These are phyloP conservation scores for Phoma sp. DNA, from an alignment of 2,329 filamentous ascomycete species.

Conservation along the genomic window DNA sequence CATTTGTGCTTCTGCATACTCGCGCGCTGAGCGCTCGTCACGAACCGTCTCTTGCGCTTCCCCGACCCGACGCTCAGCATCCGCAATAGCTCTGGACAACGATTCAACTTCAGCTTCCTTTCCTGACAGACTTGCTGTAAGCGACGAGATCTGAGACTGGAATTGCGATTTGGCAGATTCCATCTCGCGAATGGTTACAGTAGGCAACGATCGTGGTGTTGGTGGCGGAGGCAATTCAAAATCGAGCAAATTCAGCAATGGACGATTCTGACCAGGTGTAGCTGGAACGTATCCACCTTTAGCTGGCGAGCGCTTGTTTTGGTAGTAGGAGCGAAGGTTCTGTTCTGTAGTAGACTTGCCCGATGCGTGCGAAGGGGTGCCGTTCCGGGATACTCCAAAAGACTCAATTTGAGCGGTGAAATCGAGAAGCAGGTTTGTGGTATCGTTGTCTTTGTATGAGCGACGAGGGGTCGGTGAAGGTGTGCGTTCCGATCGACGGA, in stretches of 20 bases:
- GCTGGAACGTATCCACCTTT: constrained; percentile 37
- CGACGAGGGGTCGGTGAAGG: constrained; percentile 62
- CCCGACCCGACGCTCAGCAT: constrained; percentile 91
- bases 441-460: constrained; percentile 60
- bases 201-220: constrained; percentile 88
- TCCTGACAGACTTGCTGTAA: constrained; percentile 88
- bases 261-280: constrained; percentile 42
- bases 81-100: constrained; percentile 83
- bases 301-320: constrained; percentile 42
- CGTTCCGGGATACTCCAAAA: constrained; percentile 51
- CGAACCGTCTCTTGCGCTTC: constrained; percentile 83
- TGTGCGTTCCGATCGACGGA: constrained; percentile 52
- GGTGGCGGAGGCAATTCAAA: constrained; percentile 94
- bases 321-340: constrained; percentile 54
- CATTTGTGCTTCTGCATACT: constrained; percentile 76
- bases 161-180: constrained; percentile 91
- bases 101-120: constrained; percentile 91
- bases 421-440: constrained; percentile 81
- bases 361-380: constrained; percentile 50
- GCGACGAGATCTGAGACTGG: constrained; percentile 90
- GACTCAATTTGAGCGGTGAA: constrained; percentile 80
- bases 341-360: constrained; percentile 58
- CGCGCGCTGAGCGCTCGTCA: constrained; percentile 74
- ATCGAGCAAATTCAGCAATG: constrained; percentile 63
- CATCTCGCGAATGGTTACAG: constrained; percentile 87